Conservation (phyloP, 140 eudicot genomes). For the Anethum foeniculum region DNA sequence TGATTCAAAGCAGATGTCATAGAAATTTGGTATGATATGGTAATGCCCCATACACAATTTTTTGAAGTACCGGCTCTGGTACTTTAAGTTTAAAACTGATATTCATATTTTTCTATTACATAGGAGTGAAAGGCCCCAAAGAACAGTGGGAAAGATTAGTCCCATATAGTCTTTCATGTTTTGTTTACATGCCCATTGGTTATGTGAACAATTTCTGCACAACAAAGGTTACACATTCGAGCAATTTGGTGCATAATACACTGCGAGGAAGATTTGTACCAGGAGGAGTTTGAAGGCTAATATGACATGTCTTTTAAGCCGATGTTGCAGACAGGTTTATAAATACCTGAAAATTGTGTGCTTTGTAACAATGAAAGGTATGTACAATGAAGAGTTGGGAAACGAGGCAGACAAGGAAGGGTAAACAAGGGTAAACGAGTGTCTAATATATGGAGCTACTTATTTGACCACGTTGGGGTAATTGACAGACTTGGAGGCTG, state of each 20-base stretch:
- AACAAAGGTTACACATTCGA: conserved; percentile 4
- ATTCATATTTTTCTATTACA: background rate
- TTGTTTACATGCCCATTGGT: background rate
- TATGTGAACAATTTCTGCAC: background rate
- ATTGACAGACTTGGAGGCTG: conserved; percentile 24
- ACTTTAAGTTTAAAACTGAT: background rate
- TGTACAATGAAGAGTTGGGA: conserved; percentile 84
- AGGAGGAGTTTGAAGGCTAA: background rate
- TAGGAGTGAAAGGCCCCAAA: background rate
- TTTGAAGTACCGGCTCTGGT: background rate
- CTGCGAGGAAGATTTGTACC: background rate
- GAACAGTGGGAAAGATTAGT: background rate
- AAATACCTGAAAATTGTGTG: conserved; percentile 19
- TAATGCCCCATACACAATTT: background rate
- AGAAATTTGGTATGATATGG: background rate
- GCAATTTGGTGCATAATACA: conserved; percentile 27
- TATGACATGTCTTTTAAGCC: background rate
- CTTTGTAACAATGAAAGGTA: conserved; percentile 91
- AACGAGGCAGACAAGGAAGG: conserved; percentile 39
- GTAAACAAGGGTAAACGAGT: conserved; percentile 18
- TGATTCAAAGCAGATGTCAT: background rate
- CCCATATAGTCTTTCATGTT: background rate
- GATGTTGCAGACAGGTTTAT: too few relatives aligned
- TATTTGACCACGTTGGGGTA: conserved; percentile 19
- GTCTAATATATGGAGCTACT: conserved; percentile 7